phyloP scores from a whole-genome alignment of 2,329 filamentous ascomycete species.

The Thielaviopsis punctulata region DNA sequence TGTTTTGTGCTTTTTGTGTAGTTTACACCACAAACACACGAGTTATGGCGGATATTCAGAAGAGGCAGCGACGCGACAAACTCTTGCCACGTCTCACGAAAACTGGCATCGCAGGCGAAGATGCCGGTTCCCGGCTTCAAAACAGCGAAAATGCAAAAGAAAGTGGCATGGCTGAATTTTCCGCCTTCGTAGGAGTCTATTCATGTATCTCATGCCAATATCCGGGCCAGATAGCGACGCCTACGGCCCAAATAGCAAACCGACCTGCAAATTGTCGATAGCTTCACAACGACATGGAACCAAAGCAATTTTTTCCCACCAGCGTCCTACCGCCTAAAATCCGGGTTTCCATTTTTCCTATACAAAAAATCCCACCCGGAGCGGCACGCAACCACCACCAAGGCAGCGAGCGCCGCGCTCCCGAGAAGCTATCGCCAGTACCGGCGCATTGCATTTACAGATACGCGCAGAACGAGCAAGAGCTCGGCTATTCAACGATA shows the following conservation, averaged over 20 bases:
- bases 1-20: neutral
- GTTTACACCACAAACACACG: too few species aligned
- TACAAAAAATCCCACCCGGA: neutral
- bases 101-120: neutral
- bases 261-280: neutral
- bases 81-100: neutral
- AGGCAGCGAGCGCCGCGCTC: neutral
- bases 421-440: neutral
- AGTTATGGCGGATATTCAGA: neutral
- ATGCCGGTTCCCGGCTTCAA: neutral
- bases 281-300: neutral
- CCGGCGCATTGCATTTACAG: neutral
- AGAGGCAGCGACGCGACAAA: neutral
- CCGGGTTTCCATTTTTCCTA: neutral
- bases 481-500: neutral
- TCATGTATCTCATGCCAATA: neutral
- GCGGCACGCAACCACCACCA: neutral
- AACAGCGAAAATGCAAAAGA: neutral
- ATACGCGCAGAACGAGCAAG: neutral
- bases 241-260: neutral
- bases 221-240: too few species aligned
- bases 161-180: neutral
- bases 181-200: neutral
- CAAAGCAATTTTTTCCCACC: neutral
- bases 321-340: too few species aligned